Evolutionary conservation across 164 flowering plant species (phyloP), one percentile per base, ranked within the genome.

Genomic region (Tinospora cordifolia): DNA sequence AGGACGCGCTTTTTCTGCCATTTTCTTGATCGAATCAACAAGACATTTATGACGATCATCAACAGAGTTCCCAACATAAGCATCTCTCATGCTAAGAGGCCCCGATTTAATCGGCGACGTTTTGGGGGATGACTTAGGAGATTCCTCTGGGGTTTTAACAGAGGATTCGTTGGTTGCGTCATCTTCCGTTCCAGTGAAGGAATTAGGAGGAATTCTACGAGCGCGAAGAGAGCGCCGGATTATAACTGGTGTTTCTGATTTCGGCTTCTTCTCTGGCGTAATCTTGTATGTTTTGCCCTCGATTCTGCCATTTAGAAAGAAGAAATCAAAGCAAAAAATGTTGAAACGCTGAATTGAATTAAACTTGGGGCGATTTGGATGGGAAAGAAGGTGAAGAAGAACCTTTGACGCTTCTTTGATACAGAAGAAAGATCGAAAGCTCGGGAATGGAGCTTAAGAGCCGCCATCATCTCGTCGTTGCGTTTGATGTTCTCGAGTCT

Each of bases 401-500:
- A 82, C 88, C 87, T 85, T 46, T 67, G 78, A 63, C 85, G 87
- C 65, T 90, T 88, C 41, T 82, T 17, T 3, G 84, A 63, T 19
- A 82, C 75, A 26, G 81, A 78, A 30, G 87, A 75, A 74, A 87
- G 84, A 14, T 78, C 67, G 57, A 71, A 6, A 68, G 77, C 76
- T 59, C n/a, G 74, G 70, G 85, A 70, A 0, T 70, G 86, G 72
- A 88, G 71, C n/a, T 87, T 85, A 71, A 90, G 87, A 39, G 93
- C 76, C 25, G 90, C 87, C 76, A 88, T 69, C 88, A 85, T 84
- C 70, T 87, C 78, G 0, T 75, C 79, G 68, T 88, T 88, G 24
- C 88, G 84, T 67, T 79, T 81, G 2, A 90, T 88, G 80, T 88
- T 87, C 67, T 92, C 93, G 19, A 88, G 87, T 57, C 98, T 80